phyloP scores from a whole-genome alignment of 2,329 filamentous ascomycete species.

The Claviceps digitariae region DNA sequence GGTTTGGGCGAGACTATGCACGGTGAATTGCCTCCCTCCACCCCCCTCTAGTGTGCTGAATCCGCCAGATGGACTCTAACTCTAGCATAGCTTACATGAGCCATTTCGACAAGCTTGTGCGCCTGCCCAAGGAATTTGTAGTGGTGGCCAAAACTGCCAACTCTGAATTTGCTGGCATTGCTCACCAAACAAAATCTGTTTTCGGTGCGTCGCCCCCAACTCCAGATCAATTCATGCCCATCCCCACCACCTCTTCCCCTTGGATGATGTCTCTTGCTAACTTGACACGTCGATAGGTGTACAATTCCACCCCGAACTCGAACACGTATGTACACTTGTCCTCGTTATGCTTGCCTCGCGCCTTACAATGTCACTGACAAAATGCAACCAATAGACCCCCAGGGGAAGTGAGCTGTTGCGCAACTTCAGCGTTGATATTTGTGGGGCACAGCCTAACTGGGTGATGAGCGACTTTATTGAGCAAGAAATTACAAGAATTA shows the following conservation, averaged over 20 bases:
- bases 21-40: conserved; percentile 10
- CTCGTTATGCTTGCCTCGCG: background rate
- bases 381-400: conserved; percentile 17
- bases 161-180: conserved; percentile 68
- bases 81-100: conserved; percentile 56
- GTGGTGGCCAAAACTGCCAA: conserved; percentile 64
- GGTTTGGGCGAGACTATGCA: conserved; percentile 58
- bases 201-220: conserved; percentile 20
- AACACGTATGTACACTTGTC: conserved; percentile 10
- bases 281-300: conserved; percentile 31
- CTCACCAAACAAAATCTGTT: conserved; percentile 54
- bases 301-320: conserved; percentile 81
- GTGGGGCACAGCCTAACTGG: conserved; percentile 65
- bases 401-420: conserved; percentile 55
- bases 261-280: conserved; percentile 2
- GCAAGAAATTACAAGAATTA: conserved; percentile 68
- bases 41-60: background rate
- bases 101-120: conserved; percentile 73
- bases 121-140: conserved; percentile 59
- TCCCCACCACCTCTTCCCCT: background rate
- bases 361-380: background rate
- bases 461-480: conserved; percentile 73
- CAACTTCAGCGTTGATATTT: conserved; percentile 81
- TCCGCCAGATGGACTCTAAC: background rate
- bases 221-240: background rate